These are phyloP conservation scores for Chlorella sp. DNA, from an alignment of 139 green algal species.

Conservation along the genomic window DNA sequence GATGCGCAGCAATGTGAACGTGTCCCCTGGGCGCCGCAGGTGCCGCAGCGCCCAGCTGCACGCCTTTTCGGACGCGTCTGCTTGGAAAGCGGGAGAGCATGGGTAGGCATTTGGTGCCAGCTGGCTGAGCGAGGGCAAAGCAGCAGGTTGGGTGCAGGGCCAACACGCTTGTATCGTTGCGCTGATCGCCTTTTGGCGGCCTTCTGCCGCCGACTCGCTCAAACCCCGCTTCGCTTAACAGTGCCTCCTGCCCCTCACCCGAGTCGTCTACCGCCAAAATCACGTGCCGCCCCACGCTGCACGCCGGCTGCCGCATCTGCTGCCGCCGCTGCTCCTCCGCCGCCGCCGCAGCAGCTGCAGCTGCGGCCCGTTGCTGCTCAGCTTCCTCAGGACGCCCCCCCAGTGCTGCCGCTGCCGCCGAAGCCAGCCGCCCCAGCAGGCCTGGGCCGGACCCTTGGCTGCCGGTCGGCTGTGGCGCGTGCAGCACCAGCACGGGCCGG, in stretches of 20 bases:
- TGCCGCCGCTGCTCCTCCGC: not conserved
- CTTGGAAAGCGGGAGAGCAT: not conserved
- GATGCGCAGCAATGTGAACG: constrained; percentile 41
- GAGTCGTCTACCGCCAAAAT: constrained; percentile 46
- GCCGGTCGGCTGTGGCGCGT: not conserved
- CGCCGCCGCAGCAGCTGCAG: not conserved
- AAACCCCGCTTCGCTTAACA: no score
- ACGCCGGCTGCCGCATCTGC: not conserved
- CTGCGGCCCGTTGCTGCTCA: not conserved
- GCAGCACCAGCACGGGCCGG: constrained; percentile 39
- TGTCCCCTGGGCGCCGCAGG: constrained; percentile 30
- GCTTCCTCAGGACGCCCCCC: not conserved
- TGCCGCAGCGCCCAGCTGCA: constrained; percentile 26
- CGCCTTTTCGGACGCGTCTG: constrained; percentile 11
- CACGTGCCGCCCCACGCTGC: constrained; percentile 8
- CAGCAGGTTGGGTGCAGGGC: no score
- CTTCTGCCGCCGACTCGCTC: no score
- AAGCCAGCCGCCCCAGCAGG: constrained; percentile 8
- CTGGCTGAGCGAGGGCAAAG: no score
- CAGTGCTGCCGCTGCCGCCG: not conserved
- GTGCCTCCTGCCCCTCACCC: not conserved
- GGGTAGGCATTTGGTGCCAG: not conserved
- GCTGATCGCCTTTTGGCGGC: no score
- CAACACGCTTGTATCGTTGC: no score
- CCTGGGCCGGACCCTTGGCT: not conserved